These are phyloP conservation scores for Ophiocordyceps camponoti-leonardi DNA, from an alignment of 2,329 filamentous ascomycete species.

Conservation along the genomic window DNA sequence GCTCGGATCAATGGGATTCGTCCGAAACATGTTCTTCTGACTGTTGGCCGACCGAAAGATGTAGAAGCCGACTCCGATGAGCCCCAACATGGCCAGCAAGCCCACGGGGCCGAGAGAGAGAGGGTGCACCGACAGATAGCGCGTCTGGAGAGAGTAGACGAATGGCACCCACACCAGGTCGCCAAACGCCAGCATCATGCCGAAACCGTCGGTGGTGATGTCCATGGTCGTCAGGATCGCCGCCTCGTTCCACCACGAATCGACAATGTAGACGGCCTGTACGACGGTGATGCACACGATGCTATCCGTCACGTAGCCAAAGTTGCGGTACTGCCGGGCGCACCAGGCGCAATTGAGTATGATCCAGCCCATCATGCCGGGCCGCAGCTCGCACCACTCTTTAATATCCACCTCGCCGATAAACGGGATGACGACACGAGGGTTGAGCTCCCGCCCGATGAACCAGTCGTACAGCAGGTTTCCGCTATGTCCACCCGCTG, in stretches of 20 bases:
- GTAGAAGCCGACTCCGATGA: constrained; percentile 61
- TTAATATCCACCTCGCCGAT: constrained; percentile 84
- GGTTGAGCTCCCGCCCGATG: constrained; percentile 90
- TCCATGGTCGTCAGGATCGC: constrained; percentile 89
- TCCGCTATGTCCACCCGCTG: constrained; percentile 63
- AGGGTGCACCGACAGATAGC: constrained; percentile 72
- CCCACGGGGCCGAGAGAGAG: constrained; percentile 56
- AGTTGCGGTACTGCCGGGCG: constrained; percentile 73
- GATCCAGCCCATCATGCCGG: constrained; percentile 78
- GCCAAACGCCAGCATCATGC: constrained; percentile 86
- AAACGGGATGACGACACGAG: constrained; percentile 60
- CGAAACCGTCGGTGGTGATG: constrained; percentile 82
- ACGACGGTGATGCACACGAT: constrained; percentile 64
- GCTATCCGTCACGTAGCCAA: constrained; percentile 70
- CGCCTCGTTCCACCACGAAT: constrained; percentile 73
- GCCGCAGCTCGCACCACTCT: constrained; percentile 76
- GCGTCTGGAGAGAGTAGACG: constrained; percentile 66
- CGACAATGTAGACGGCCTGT: constrained; percentile 70
- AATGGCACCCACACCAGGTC: constrained; percentile 91
- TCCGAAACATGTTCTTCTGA: constrained; percentile 90
- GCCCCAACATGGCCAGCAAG: constrained; percentile 43
- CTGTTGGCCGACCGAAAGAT: constrained; percentile 91
- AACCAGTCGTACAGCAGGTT: constrained; percentile 93
- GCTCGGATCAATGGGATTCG: constrained; percentile 62
- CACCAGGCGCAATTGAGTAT: constrained; percentile 72